Conservation (phyloP, 768 basidiomycete species). For the Strobilomyces echinocephalus region DNA sequence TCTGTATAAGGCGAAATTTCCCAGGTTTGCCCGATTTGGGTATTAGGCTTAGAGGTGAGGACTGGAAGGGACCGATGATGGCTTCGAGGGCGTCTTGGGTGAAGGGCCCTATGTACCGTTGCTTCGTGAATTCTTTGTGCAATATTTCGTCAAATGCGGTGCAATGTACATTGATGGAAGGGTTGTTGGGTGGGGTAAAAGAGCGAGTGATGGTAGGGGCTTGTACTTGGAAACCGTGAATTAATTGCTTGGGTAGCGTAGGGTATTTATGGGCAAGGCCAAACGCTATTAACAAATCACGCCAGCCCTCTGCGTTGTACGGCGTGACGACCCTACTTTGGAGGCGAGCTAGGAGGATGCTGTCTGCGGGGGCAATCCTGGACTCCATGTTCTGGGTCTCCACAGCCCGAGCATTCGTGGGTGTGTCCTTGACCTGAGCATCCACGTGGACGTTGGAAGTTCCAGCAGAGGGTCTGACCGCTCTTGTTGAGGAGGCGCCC, state of each 20-base stretch:
- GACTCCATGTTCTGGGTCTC: neutral
- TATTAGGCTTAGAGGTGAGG: neutral
- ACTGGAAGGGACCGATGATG: neutral
- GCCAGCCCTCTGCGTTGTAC: neutral
- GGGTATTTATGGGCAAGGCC: neutral
- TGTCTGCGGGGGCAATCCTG: neutral
- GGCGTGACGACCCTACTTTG: neutral
- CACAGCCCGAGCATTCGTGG: neutral
- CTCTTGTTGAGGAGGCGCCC: neutral
- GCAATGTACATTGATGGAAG: neutral
- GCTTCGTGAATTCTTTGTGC: neutral
- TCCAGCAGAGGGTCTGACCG: neutral
- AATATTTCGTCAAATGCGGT: neutral
- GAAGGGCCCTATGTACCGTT: neutral
- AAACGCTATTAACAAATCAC: neutral
- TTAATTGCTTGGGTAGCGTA: neutral
- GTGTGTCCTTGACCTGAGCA: neutral
- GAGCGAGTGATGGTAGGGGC: neutral
- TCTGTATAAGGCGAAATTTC: neutral
- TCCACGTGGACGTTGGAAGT: neutral
- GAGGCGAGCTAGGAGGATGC: neutral
- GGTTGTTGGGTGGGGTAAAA: neutral
- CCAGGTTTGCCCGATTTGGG: neutral
- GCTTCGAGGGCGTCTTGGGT: neutral
- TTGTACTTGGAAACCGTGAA: neutral